Evolutionary conservation across 2,329 filamentous ascomycete species (phyloP).

Genomic region (Fusarium hostae): DNA sequence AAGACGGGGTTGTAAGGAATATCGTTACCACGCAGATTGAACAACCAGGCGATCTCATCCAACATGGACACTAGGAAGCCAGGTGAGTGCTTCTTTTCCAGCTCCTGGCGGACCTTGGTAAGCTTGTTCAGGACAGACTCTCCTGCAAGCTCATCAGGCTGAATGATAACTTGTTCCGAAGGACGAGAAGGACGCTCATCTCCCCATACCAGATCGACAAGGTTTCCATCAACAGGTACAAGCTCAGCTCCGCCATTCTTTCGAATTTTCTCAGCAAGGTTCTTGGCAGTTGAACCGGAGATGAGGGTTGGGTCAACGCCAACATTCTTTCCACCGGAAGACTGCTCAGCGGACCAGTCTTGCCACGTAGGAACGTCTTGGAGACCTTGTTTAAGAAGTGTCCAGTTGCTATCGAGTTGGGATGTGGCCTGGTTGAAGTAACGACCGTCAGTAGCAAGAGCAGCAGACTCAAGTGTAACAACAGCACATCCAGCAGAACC

Average conservation of each 20-base stretch:
- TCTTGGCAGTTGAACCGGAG: conserved; percentile 71
- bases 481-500: conserved; percentile 95
- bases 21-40: conserved; percentile 93
- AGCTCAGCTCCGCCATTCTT: conserved; percentile 85
- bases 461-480: conserved; percentile 85
- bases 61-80: conserved; percentile 94
- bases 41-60: conserved; percentile 98
- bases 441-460: conserved; percentile 91
- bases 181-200: conserved; percentile 77
- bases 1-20: conserved; percentile 99
- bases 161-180: conserved; percentile 77
- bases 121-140: conserved; percentile 87
- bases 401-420: conserved; percentile 92
- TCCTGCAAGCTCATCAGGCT: conserved; percentile 79
- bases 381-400: conserved; percentile 89
- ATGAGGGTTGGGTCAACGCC: conserved; percentile 92
- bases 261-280: conserved; percentile 85
- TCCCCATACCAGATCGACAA: conserved; percentile 93
- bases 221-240: conserved; percentile 79
- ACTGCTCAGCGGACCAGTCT: conserved; percentile 91
- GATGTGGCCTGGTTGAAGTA: conserved; percentile 97
- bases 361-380: conserved; percentile 97
- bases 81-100: conserved; percentile 87
- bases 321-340: conserved; percentile 86
- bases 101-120: conserved; percentile 85